These are phyloP conservation scores for Colletotrichum simmondsii DNA, from an alignment of 2,329 filamentous ascomycete genomes.

Conservation along the genomic window DNA sequence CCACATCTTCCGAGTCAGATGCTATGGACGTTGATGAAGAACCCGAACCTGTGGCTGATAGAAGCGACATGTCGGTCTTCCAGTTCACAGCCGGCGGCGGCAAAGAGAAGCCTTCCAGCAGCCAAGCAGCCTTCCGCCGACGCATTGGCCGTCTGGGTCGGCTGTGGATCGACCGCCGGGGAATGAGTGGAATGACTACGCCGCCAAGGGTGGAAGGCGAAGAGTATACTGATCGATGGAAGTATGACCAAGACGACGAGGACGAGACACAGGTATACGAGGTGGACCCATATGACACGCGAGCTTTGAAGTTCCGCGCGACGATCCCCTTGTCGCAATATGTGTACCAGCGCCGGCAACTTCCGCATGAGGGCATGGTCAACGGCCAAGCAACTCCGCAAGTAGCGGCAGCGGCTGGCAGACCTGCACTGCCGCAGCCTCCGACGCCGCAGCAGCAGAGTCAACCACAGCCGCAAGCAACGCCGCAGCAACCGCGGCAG, in stretches of 20 bases:
- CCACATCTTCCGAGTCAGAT: slow-evolving; percentile 59
- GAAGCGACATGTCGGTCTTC: slow-evolving; percentile 48
- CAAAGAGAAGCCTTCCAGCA: slow-evolving; percentile 50
- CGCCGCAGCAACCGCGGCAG: slow-evolving; percentile 37
- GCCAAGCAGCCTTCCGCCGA: slow-evolving; percentile 78
- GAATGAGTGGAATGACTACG: slow-evolving; percentile 73
- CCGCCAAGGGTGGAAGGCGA: slow-evolving; percentile 57
- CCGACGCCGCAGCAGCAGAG: slow-evolving; percentile 38
- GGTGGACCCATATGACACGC: slow-evolving; percentile 76
- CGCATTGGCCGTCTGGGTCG: slow-evolving; percentile 87
- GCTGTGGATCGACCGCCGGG: slow-evolving; percentile 87
- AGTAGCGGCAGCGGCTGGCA: slow-evolving; percentile 20
- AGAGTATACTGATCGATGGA: slow-evolving; percentile 76
- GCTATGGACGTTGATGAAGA: slow-evolving; percentile 66
- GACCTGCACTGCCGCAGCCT: slow-evolving; percentile 37
- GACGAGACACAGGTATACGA: slow-evolving; percentile 80
- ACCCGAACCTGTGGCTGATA: slow-evolving; percentile 44
- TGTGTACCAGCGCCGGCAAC: slow-evolving; percentile 51
- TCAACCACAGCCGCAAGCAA: slow-evolving; percentile 33
- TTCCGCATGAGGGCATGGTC: slow-evolving; percentile 39
- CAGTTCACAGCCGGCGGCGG: slow-evolving; percentile 57
- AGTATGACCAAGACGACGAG: slow-evolving; percentile 88
- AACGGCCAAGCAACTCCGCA: slow-evolving; percentile 33
- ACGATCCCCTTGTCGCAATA: slow-evolving; percentile 63
- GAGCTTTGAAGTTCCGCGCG: slow-evolving; percentile 70